Conservation (phyloP, 495 filamentous ascomycete genomes). For the Aspergillus sclerotiicarbonarius region DNA sequence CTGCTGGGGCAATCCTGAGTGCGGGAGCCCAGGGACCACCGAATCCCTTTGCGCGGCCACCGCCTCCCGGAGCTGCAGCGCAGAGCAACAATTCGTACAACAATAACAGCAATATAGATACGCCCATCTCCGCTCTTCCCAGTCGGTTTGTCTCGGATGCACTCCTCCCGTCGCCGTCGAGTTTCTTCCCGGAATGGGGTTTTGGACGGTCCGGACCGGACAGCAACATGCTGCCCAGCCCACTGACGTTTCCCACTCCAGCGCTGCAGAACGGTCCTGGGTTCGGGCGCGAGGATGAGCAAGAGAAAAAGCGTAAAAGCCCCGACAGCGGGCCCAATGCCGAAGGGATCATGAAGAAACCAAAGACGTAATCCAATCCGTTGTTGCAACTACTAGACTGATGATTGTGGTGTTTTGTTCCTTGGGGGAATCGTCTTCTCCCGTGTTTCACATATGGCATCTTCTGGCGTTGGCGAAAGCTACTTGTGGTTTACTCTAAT, state of each 20-base stretch:
- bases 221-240: slow-evolving; percentile 82
- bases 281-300: slow-evolving; percentile 60
- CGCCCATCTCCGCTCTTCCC: slow-evolving; percentile 94
- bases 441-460: slow-evolving; percentile 6
- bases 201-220: slow-evolving; percentile 62
- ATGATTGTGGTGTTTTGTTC: slow-evolving; percentile 11
- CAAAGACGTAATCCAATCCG: slow-evolving; percentile 39
- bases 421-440: neutral
- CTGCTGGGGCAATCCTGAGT: slow-evolving; percentile 77
- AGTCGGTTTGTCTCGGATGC: slow-evolving; percentile 84
- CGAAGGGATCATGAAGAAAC: slow-evolving; percentile 45
- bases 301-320: slow-evolving; percentile 54
- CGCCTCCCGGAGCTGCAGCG: slow-evolving; percentile 46
- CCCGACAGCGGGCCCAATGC: slow-evolving; percentile 44
- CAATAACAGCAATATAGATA: slow-evolving; percentile 79
- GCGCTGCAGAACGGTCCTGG: slow-evolving; percentile 68
- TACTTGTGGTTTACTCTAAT: neutral
- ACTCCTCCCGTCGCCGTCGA: slow-evolving; percentile 81
- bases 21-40: slow-evolving; percentile 90
- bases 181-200: slow-evolving; percentile 91
- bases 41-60: slow-evolving; percentile 92
- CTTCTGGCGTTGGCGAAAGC: slow-evolving; percentile 2
- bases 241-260: slow-evolving; percentile 87
- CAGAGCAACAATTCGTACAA: slow-evolving; percentile 51
- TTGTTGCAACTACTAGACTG: slow-evolving; percentile 4